Percentiles rank a stretch among this genome's conserved stretches.
phyloP scores from a whole-genome alignment of 768 basidiomycete species.

The Auricularia auricula-judae region DNA sequence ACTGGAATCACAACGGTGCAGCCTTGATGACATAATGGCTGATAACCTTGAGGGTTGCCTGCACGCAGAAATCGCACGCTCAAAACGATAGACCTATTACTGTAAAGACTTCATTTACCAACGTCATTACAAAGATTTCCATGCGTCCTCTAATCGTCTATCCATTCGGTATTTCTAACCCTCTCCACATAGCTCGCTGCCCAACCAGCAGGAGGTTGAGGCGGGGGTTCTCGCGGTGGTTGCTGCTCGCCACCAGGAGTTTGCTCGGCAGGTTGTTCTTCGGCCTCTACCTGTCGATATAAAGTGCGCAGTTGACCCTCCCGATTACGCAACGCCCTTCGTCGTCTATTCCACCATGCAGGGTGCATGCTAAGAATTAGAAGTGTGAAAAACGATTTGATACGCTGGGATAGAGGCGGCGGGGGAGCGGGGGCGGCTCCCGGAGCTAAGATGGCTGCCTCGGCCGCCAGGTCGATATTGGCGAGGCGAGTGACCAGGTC shows the following conservation, averaged over 20 bases:
- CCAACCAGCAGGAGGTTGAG: slow-evolving; percentile 48
- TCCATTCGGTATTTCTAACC: slow-evolving; percentile 55
- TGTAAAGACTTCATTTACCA: too few relatives aligned
- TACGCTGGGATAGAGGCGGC: slow-evolving; percentile 36
- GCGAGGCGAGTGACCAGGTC: slow-evolving; percentile 40
- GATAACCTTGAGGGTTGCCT: too few relatives aligned
- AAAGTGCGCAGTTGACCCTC: slow-evolving; percentile 58
- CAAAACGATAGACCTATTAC: too few relatives aligned
- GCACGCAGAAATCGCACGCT: too few relatives aligned
- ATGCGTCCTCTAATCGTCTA: slow-evolving; percentile 38
- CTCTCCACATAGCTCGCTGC: slow-evolving; percentile 52
- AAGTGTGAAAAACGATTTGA: slow-evolving; percentile 42
- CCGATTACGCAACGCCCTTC: slow-evolving; percentile 43
- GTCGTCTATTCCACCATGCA: slow-evolving; percentile 61
- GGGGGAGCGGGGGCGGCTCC: slow-evolving; percentile 9
- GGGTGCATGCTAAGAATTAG: slow-evolving; percentile 57
- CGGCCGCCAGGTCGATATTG: slow-evolving; percentile 43
- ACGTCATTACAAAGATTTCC: too few relatives aligned
- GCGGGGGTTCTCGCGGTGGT: slow-evolving; percentile 33
- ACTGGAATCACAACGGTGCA: too few relatives aligned
- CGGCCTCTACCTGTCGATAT: slow-evolving; percentile 15
- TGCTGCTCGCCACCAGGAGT: slow-evolving; percentile 4
- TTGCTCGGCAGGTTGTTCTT: slow-evolving; percentile 15
- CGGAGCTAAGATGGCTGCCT: slow-evolving; percentile 39
- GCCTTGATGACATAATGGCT: too few relatives aligned